Conservation (phyloP, 768 basidiomycete genomes). For the Rhizopogon vulgaris region DNA sequence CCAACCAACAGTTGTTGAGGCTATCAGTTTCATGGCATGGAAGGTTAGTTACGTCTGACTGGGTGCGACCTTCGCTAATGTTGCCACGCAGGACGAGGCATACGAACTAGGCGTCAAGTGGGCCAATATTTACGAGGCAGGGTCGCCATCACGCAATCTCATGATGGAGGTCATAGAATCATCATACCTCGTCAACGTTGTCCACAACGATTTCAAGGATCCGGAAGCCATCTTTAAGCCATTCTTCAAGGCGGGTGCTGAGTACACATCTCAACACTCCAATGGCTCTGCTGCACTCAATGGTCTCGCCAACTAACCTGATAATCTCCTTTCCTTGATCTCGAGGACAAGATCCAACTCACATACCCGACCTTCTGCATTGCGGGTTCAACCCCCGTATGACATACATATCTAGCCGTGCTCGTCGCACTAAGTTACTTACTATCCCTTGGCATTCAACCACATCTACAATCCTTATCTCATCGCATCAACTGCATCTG, state of each 20-base stretch:
- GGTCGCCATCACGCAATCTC: slow-evolving; percentile 67
- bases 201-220: slow-evolving; percentile 93
- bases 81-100: slow-evolving; percentile 73
- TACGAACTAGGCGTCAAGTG: slow-evolving; percentile 90
- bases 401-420: slow-evolving; percentile 17
- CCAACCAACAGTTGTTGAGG: slow-evolving; percentile 95
- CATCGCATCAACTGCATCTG: slow-evolving; percentile 15
- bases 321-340: neutral
- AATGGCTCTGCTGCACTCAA: slow-evolving; percentile 32
- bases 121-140: slow-evolving; percentile 80
- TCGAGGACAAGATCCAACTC: slow-evolving; percentile 25
- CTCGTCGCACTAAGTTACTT: neutral
- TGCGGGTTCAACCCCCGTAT: slow-evolving; percentile 88
- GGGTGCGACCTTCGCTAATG: slow-evolving; percentile 5
- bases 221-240: slow-evolving; percentile 80
- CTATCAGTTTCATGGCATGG: slow-evolving; percentile 98
- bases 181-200: slow-evolving; percentile 87
- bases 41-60: slow-evolving; percentile 44
- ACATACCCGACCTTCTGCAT: slow-evolving; percentile 26
- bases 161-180: slow-evolving; percentile 76
- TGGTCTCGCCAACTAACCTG: slow-evolving; percentile 25
- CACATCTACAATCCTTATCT: slow-evolving; percentile 19
- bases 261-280: slow-evolving; percentile 39
- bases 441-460: slow-evolving; percentile 3
- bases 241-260: slow-evolving; percentile 72